phyloP scores from a whole-genome alignment of 106 monocot genomes.

The Chionographis japonica region DNA sequence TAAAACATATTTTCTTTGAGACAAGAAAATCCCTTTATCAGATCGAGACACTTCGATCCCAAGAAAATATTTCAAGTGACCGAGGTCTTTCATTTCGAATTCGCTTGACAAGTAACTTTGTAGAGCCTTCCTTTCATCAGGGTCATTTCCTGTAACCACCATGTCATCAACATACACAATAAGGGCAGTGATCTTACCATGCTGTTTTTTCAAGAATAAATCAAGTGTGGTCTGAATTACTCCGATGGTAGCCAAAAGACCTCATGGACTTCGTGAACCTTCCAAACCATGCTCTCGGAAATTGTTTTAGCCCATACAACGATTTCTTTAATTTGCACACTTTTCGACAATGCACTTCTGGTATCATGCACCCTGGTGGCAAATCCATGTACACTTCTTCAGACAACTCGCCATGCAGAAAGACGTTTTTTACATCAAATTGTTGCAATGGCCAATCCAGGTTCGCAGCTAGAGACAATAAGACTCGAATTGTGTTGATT shows the following conservation, averaged over 20 bases:
- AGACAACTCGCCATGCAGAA: constrained; percentile 6
- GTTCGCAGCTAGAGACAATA: constrained; percentile 9
- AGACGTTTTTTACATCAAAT: constrained; percentile 7
- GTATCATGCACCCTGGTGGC: constrained; percentile 11
- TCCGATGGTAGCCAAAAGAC: constrained; percentile 10
- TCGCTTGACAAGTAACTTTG: not conserved
- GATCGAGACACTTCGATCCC: too few relatives aligned
- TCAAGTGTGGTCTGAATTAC: constrained; percentile 20
- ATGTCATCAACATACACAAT: too few relatives aligned
- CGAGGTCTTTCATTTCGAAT: constrained; percentile 12
- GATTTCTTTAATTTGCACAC: constrained; percentile 14
- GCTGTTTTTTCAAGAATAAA: constrained; percentile 9
- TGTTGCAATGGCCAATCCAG: constrained; percentile 8
- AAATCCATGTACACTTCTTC: constrained; percentile 10
- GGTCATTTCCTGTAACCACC: constrained; percentile 11
- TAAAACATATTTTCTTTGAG: constrained; percentile 4
- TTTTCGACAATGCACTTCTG: not conserved
- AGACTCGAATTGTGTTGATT: constrained; percentile 10
- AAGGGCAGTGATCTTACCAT: constrained; percentile 10
- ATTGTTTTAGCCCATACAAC: constrained; percentile 17
- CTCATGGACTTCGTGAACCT: constrained; percentile 14
- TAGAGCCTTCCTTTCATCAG: not conserved
- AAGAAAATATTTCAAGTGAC: too few relatives aligned
- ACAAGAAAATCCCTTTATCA: not conserved
- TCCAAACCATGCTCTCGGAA: too few relatives aligned